phyloP scores from a whole-genome alignment of 1,139 yeast species.

The Taphrina wiesneri region DNA sequence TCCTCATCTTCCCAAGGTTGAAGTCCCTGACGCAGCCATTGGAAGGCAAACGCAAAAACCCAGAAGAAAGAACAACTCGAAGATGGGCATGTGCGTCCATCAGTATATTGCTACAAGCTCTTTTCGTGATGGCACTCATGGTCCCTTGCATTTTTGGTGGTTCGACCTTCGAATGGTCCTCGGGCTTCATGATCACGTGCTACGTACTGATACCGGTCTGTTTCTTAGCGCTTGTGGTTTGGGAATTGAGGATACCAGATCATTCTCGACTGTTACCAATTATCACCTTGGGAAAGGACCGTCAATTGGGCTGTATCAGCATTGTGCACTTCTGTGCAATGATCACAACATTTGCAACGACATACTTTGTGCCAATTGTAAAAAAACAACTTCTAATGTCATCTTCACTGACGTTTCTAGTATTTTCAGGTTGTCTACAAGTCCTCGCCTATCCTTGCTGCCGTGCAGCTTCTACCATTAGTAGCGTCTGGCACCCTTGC shows the following conservation, averaged over 20 bases:
- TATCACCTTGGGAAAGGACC: not conserved
- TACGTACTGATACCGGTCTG: constrained; percentile 8
- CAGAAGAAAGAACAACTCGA: not conserved
- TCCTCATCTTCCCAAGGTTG: not conserved
- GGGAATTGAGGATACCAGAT: constrained; percentile 3
- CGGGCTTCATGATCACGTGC: not conserved
- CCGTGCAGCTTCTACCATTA: constrained; percentile 4
- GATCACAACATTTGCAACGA: constrained; percentile 4
- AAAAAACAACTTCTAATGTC: not conserved
- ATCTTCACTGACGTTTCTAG: not conserved
- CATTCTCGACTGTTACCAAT: constrained; percentile 11
- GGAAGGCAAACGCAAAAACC: not conserved
- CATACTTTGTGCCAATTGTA: constrained; percentile 3
- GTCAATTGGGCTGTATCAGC: not conserved
- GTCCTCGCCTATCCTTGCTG: constrained; percentile 8
- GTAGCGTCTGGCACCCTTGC: not conserved
- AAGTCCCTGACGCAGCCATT: not conserved
- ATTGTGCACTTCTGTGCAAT: not conserved
- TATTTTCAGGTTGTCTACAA: constrained; percentile 12
- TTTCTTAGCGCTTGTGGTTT: not conserved
- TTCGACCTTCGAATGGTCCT: constrained; percentile 6
- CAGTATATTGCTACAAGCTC: not conserved
- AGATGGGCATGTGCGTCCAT: not conserved
- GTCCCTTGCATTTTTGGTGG: constrained; percentile 3
- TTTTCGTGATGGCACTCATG: not conserved